Percentiles rank a stretch among this genome's conserved stretches.
Conservation (phyloP, 176 grass and related monocot genomes). For the Avena sativa region DNA sequence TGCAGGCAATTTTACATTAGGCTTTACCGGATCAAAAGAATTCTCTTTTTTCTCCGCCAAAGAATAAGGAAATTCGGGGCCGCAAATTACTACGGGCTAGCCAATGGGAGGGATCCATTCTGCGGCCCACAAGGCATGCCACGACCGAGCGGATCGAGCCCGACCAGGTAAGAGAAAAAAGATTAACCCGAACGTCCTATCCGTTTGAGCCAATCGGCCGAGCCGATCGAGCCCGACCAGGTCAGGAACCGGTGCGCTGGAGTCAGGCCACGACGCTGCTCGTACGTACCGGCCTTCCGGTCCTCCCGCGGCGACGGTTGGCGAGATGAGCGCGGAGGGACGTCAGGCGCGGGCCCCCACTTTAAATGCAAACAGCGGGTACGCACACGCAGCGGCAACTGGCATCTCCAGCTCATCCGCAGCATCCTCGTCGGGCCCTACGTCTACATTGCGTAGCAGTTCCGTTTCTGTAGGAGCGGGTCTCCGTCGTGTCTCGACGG, state of each 20-base stretch:
- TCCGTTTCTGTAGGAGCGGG: not conserved
- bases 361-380: not conserved
- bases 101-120: too few species aligned
- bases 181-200: too few species aligned
- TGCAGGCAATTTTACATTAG: too few species aligned
- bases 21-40: too few species aligned
- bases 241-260: not conserved
- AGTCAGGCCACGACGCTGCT: too few species aligned
- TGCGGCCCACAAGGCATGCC: too few species aligned
- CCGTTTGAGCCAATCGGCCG: not conserved
- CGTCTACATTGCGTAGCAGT: not conserved
- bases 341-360: not conserved
- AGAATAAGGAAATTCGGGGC: too few species aligned
- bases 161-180: too few species aligned
- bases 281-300: not conserved
- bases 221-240: slow-evolving; percentile 18
- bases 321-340: not conserved
- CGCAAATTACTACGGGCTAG: too few species aligned
- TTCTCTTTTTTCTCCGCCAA: too few species aligned
- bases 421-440: not conserved
- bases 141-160: too few species aligned
- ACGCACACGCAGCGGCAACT: not conserved
- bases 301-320: not conserved
- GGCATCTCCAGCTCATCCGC: not conserved
- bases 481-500: not conserved